These are phyloP conservation scores for Sistotremastrum niveocremeum DNA, from an alignment of 768 basidiomycete genomes.

Conservation along the genomic window DNA sequence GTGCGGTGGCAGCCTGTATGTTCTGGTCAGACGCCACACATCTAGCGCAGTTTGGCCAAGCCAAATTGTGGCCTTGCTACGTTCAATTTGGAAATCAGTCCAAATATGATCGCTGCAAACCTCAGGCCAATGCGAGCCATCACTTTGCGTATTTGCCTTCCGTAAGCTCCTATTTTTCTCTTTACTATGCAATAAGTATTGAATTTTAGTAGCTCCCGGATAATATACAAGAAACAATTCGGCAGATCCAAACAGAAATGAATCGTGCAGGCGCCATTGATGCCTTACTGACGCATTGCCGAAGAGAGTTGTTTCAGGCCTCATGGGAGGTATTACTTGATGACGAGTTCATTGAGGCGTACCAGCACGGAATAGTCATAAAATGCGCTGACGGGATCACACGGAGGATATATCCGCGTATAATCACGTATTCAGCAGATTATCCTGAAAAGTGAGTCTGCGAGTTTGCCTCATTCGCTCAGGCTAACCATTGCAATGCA, in stretches of 20 bases:
- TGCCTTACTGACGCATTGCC: constrained; percentile 9
- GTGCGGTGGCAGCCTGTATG: constrained; percentile 5
- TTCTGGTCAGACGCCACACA: constrained; percentile 14
- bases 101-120: constrained; percentile 15
- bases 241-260: not conserved
- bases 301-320: constrained; percentile 13
- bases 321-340: constrained; percentile 10
- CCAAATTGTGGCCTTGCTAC: constrained; percentile 14
- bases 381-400: constrained; percentile 11
- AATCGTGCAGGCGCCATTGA: too few species aligned
- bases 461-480: not conserved
- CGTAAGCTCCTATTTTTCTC: too few species aligned
- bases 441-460: constrained; percentile 19
- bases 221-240: not conserved
- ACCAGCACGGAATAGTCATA: constrained; percentile 10
- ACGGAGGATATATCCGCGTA: constrained; percentile 10
- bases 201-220: not conserved
- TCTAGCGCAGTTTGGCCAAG: constrained; percentile 10
- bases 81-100: constrained; percentile 11
- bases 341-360: constrained; percentile 11
- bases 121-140: constrained; percentile 2
- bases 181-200: not conserved
- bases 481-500: constrained; percentile 2
- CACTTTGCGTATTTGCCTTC: not conserved
- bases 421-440: constrained; percentile 17